These are phyloP conservation scores for Linum tenue DNA, from an alignment of 345 rosid species.

Conservation along the genomic window DNA sequence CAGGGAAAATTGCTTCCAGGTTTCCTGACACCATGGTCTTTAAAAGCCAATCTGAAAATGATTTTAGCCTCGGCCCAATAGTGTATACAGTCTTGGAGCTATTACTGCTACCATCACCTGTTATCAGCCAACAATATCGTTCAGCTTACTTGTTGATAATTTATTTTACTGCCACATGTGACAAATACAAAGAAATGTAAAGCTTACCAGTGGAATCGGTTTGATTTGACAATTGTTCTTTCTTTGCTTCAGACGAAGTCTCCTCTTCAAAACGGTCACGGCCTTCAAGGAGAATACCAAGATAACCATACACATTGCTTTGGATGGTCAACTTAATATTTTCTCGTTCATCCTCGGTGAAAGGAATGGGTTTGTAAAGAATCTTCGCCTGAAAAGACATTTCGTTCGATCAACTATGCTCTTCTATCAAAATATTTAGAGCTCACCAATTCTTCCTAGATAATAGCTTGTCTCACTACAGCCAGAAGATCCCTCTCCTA, in stretches of 20 bases:
- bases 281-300: conserved; percentile 93
- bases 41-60: conserved; percentile 91
- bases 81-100: conserved; percentile 42
- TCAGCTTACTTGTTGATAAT: conserved; percentile 2
- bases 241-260: conserved; percentile 36
- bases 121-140: conserved; percentile 11
- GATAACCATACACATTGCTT: conserved; percentile 79
- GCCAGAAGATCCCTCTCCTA: not conserved
- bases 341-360: conserved; percentile 78
- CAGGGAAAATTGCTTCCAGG: conserved; percentile 79
- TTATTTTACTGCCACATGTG: not conserved
- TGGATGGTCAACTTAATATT: conserved; percentile 72
- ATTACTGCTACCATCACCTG: conserved; percentile 36
- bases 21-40: conserved; percentile 89
- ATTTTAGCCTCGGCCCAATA: conserved; percentile 73
- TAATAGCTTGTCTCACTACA: no score
- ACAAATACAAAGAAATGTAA: not conserved
- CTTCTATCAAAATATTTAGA: no score
- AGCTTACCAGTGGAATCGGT: conserved; percentile 31
- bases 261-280: conserved; percentile 96
- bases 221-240: conserved; percentile 22
- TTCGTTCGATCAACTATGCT: not conserved
- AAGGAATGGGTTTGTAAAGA: conserved; percentile 78
- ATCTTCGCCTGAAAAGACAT: conserved; percentile 68
- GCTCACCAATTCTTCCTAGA: not conserved